Percentiles rank a stretch among this genome's conserved stretches.
Evolutionary conservation across 768 basidiomycete genomes (phyloP).

Genomic region (Serendipita sp.): DNA sequence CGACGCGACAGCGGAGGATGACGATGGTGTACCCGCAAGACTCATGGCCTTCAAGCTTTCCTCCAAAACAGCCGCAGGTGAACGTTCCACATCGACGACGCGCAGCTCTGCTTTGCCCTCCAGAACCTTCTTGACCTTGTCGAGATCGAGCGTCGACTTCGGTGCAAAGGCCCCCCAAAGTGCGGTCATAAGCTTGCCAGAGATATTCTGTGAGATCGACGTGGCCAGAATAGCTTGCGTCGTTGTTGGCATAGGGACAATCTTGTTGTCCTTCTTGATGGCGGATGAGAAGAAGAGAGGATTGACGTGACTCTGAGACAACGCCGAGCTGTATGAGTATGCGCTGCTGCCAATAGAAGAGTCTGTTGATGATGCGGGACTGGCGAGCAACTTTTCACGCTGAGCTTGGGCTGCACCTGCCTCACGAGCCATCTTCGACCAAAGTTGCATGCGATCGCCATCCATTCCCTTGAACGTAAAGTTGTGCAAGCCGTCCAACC

Average conservation of each 20-base stretch:
- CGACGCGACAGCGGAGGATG: not conserved
- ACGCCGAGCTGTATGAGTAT: not conserved
- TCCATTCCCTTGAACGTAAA: constrained; percentile 83
- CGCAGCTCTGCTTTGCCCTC: constrained; percentile 69
- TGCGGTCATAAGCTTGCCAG: constrained; percentile 52
- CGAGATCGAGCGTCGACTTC: constrained; percentile 34
- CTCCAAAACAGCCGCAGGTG: constrained; percentile 13
- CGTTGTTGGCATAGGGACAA: constrained; percentile 13
- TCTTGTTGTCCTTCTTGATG: not conserved
- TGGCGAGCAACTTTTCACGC: constrained; percentile 14
- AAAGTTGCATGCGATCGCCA: constrained; percentile 79
- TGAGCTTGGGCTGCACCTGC: constrained; percentile 19
- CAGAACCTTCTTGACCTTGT: constrained; percentile 66
- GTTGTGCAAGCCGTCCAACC: constrained; percentile 69
- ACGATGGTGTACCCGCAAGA: not conserved
- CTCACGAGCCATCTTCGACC: constrained; percentile 79
- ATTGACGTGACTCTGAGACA: not conserved
- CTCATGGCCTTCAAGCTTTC: constrained; percentile 14
- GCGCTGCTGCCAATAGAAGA: not conserved
- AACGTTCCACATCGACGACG: constrained; percentile 47
- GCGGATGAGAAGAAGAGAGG: not conserved
- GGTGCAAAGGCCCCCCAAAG: constrained; percentile 74
- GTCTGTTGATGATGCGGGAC: not conserved
- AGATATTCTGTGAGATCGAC: constrained; percentile 64
- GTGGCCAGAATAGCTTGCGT: constrained; percentile 46